Evolutionary conservation across 352 stramenopile genomes (phyloP).

Genomic region (Phytophthora palmivora): DNA sequence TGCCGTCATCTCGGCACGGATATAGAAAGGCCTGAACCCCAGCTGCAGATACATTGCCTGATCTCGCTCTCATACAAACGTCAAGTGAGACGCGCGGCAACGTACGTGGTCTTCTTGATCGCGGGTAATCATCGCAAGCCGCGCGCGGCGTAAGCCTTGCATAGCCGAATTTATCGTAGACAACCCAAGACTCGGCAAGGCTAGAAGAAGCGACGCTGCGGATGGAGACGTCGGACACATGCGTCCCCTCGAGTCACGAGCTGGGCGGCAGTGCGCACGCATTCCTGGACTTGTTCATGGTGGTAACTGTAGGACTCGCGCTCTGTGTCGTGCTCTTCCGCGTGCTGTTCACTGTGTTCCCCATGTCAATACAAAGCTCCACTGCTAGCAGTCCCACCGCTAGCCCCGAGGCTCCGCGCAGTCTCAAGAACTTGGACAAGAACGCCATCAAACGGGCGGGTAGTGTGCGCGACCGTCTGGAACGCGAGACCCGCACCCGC

Average conservation of each 20-base stretch:
- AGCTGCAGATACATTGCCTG: conserved; percentile 18
- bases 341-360: conserved; percentile 63
- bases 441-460: conserved; percentile 32
- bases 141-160: conserved; percentile 12
- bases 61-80: conserved; percentile 26
- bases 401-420: conserved; percentile 14
- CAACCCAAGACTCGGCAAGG: not conserved
- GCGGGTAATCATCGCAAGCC: conserved; percentile 21
- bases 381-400: not conserved
- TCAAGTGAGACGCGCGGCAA: conserved; percentile 7
- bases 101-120: conserved; percentile 3
- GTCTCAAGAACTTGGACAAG: conserved; percentile 14
- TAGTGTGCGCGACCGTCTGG: conserved; percentile 70
- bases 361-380: conserved; percentile 20
- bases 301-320: conserved; percentile 66
- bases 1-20: no score
- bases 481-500: conserved; percentile 62
- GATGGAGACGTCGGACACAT: conserved; percentile 27
- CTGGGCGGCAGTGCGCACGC: conserved; percentile 32
- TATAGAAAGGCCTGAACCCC: conserved; percentile 10
- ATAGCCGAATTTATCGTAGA: conserved; percentile 21
- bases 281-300: conserved; percentile 73
- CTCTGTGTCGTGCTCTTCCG: conserved; percentile 72
- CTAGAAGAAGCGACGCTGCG: not conserved
- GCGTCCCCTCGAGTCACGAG: conserved; percentile 10